phyloP scores from a whole-genome alignment of 345 rosid genomes.

The Eucalyptus pauciflora region DNA sequence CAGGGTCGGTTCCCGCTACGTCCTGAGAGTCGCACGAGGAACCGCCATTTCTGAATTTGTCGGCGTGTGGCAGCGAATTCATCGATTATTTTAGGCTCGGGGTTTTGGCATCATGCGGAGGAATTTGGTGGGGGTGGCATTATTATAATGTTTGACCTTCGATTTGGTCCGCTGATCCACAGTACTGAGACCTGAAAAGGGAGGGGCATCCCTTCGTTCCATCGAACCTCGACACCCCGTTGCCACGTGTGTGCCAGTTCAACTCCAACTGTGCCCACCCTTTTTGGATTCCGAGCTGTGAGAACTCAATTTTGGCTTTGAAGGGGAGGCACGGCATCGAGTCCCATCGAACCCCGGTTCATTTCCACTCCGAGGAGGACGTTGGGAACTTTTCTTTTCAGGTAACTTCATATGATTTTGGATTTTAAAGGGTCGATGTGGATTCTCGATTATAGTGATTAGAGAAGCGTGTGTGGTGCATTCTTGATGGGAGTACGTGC shows the following conservation, averaged over 20 bases:
- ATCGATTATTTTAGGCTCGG: neutral
- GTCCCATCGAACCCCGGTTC: neutral
- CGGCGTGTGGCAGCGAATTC: conserved; percentile 17
- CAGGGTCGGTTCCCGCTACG: neutral
- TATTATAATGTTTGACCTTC: neutral
- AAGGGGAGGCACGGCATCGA: neutral
- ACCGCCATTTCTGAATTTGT: conserved; percentile 37
- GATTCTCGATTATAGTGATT: neutral
- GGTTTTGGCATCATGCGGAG: neutral
- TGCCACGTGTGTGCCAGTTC: neutral
- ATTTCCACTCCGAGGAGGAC: neutral
- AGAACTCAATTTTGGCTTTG: neutral
- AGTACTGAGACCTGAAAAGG: neutral
- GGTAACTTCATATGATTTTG: neutral
- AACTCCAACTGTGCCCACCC: neutral
- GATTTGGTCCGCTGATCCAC: neutral
- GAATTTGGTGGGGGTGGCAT: neutral
- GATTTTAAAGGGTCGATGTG: neutral
- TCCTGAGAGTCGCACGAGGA: neutral
- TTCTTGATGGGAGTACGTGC: neutral
- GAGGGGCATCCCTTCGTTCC: neutral
- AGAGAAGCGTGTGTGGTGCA: neutral
- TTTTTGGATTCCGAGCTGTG: neutral
- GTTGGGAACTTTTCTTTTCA: neutral
- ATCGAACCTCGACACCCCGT: neutral